phyloP scores from a whole-genome alignment of 805 yeast genomes.

The Monosporozyma servazzii region DNA sequence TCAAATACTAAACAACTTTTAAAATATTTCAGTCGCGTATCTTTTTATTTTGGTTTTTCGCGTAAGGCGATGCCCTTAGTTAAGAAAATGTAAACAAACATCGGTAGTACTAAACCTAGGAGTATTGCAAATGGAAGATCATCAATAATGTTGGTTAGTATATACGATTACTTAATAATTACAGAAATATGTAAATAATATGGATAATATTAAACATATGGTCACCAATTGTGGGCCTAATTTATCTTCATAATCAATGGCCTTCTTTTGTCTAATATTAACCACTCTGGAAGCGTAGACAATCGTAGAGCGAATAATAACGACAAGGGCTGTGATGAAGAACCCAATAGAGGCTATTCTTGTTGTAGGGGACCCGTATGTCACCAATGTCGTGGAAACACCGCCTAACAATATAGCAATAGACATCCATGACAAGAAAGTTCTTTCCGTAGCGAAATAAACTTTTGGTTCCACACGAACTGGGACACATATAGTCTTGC shows the following conservation, averaged over 20 bases:
- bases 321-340: conserved; percentile 66
- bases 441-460: conserved; percentile 96
- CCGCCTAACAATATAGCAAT: conserved; percentile 83
- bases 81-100: background rate
- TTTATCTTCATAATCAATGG: conserved; percentile 78
- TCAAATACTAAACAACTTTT: background rate
- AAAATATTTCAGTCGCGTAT: background rate
- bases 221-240: conserved; percentile 84
- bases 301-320: conserved; percentile 62
- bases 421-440: conserved; percentile 88
- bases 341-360: conserved; percentile 81
- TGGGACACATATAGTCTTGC: conserved; percentile 84
- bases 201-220: conserved; percentile 58
- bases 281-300: conserved; percentile 75
- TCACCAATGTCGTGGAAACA: conserved; percentile 76
- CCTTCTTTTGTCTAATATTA: conserved; percentile 73
- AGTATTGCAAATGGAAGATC: background rate
- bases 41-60: background rate
- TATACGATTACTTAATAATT: conserved; percentile 6
- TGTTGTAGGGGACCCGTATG: conserved; percentile 71
- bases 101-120: background rate
- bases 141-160: background rate
- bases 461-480: conserved; percentile 97
- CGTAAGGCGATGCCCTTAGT: background rate
- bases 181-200: conserved; percentile 50